These are phyloP conservation scores for Lophiostoma macrostomum DNA, from an alignment of 495 filamentous ascomycete species.

Conservation along the genomic window DNA sequence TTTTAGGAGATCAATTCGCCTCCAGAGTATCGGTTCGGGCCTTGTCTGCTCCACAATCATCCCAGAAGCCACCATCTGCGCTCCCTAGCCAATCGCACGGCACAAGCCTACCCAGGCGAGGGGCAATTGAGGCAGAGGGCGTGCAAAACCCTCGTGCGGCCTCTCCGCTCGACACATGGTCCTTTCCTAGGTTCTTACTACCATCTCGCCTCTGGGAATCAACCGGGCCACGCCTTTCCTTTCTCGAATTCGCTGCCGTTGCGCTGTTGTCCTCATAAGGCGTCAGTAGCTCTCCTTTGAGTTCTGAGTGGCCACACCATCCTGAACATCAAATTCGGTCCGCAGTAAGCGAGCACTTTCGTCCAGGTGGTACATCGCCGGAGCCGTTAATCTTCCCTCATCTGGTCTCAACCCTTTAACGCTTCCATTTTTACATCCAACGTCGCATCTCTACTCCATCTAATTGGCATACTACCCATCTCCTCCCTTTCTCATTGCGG, in stretches of 20 bases:
- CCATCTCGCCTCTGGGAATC: conserved; percentile 15
- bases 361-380: conserved; percentile 8
- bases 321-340: conserved; percentile 27
- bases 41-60: conserved; percentile 6
- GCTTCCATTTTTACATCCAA: conserved; percentile 30
- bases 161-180: conserved; percentile 14
- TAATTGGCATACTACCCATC: conserved; percentile 29
- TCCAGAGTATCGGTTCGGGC: conserved; percentile 14
- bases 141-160: conserved; percentile 19
- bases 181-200: conserved; percentile 2
- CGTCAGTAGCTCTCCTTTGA: conserved; percentile 12
- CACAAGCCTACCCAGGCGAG: conserved; percentile 1
- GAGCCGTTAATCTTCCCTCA: conserved; percentile 25
- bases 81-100: conserved; percentile 20
- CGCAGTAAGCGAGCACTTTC: conserved; percentile 32
- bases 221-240: conserved; percentile 11
- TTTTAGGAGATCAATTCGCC: conserved; percentile 31
- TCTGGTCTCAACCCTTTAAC: conserved; percentile 12
- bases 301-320: conserved; percentile 24
- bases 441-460: conserved; percentile 2
- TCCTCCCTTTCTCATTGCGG: conserved; percentile 9
- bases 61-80: conserved; percentile 17
- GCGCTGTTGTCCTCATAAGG: conserved; percentile 21
- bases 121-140: conserved; percentile 36
- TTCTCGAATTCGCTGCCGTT: conserved; percentile 17